phyloP scores from a whole-genome alignment of 257 asterid species.

The Nicotiana sylvestris region DNA sequence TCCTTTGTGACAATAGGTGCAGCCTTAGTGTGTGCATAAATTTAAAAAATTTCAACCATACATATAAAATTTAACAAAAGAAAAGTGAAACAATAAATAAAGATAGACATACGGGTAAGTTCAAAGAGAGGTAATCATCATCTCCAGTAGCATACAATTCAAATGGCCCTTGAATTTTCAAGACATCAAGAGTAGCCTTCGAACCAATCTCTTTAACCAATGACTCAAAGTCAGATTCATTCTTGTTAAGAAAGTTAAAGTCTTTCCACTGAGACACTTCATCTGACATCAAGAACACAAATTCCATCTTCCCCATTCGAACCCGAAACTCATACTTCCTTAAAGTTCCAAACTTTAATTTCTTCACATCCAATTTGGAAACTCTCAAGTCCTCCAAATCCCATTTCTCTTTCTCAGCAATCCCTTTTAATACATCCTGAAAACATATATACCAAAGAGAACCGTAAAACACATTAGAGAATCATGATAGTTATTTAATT shows the following conservation, averaged over 20 bases:
- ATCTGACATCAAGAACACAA: slow-evolving; percentile 52
- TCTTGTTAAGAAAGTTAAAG: slow-evolving; percentile 20
- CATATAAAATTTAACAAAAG: neutral
- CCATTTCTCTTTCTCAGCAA: slow-evolving; percentile 61
- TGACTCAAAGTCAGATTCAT: slow-evolving; percentile 43
- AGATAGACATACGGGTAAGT: slow-evolving; percentile 50
- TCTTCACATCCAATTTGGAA: slow-evolving; percentile 47
- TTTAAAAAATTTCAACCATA: neutral
- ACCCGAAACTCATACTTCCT: slow-evolving; percentile 43
- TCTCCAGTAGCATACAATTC: slow-evolving; percentile 49
- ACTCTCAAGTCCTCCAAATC: slow-evolving; percentile 47
- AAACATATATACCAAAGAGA: neutral
- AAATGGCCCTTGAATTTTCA: slow-evolving; percentile 66
- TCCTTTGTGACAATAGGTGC: neutral
- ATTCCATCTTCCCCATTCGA: slow-evolving; percentile 44
- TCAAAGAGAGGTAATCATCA: slow-evolving; percentile 48
- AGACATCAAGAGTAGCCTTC: slow-evolving; percentile 36
- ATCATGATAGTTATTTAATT: too few species aligned
- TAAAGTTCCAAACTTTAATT: slow-evolving; percentile 36
- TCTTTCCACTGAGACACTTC: slow-evolving; percentile 51
- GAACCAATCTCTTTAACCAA: slow-evolving; percentile 43
- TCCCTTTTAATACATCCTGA: slow-evolving; percentile 52
- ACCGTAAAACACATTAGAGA: neutral
- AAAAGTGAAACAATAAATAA: neutral
- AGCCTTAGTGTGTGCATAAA: neutral